These are phyloP conservation scores for Monosporascus sp. DNA, from an alignment of 2,329 filamentous ascomycete genomes.

Conservation along the genomic window DNA sequence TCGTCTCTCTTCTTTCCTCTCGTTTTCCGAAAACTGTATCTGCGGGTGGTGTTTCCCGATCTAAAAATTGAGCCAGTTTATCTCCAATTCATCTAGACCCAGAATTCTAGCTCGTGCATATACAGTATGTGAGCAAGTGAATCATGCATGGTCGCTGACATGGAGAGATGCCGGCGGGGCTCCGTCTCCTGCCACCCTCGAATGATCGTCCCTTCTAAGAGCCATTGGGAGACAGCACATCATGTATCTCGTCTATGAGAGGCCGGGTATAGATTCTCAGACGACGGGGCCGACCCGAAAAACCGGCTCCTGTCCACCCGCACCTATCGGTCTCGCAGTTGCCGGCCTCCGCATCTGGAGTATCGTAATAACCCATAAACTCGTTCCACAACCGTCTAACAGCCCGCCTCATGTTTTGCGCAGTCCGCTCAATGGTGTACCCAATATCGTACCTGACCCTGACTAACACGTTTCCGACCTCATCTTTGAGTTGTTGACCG, in stretches of 20 bases:
- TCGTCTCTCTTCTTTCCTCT: too few species aligned
- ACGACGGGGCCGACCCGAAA: not conserved
- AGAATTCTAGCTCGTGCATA: too few species aligned
- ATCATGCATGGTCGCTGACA: too few species aligned
- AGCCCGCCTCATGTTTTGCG: not conserved
- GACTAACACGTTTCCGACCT: not conserved
- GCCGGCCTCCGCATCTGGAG: not conserved
- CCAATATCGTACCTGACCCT: not conserved
- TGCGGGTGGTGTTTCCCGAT: too few species aligned
- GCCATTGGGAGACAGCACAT: not conserved
- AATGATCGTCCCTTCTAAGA: too few species aligned
- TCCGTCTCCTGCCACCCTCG: too few species aligned
- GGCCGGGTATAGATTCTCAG: not conserved
- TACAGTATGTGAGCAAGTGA: too few species aligned
- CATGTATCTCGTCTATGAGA: not conserved
- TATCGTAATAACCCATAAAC: constrained; percentile 1
- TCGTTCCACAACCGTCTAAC: not conserved
- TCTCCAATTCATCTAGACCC: too few species aligned
- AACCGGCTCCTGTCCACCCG: not conserved
- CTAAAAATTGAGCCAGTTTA: too few species aligned
- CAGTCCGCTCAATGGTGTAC: not conserved
- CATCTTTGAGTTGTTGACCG: not conserved
- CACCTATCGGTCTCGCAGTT: not conserved
- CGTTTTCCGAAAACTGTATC: too few species aligned
- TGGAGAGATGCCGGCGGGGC: too few species aligned